Conservation (phyloP, 1,284 basidiomycete species). For the Cystobasidium sp. region DNA sequence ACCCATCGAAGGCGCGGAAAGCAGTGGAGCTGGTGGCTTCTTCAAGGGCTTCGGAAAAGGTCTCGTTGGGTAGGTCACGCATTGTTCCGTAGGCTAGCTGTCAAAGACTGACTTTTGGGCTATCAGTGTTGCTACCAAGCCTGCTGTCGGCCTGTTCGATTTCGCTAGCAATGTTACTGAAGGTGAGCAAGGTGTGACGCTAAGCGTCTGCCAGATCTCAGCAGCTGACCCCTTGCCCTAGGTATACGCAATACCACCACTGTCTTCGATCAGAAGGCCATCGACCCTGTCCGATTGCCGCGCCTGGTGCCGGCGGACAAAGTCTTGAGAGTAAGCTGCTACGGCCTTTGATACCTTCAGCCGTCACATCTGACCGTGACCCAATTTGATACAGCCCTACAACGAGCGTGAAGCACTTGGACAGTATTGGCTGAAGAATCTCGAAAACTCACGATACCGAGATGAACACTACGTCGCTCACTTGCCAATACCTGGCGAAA, state of each 20-base stretch:
- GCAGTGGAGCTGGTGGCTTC: constrained; percentile 91
- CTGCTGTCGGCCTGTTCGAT: constrained; percentile 95
- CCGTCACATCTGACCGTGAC: constrained; percentile 25
- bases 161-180: constrained; percentile 94
- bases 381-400: constrained; percentile 67
- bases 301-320: constrained; percentile 84
- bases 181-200: constrained; percentile 61
- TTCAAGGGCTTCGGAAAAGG: constrained; percentile 98
- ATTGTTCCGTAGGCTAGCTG: background rate
- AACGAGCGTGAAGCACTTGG: constrained; percentile 87
- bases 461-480: constrained; percentile 90
- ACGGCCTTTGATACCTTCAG: background rate
- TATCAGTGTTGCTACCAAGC: constrained; percentile 85
- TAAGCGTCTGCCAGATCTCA: too few relatives aligned
- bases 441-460: constrained; percentile 83
- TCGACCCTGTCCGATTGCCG: constrained; percentile 87
- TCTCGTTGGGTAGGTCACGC: constrained; percentile 76
- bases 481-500: constrained; percentile 59
- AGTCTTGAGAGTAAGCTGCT: constrained; percentile 71
- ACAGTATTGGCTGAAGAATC: constrained; percentile 92
- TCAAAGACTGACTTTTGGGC: constrained; percentile 29
- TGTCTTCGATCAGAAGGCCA: constrained; percentile 89
- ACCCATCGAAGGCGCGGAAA: constrained; percentile 94
- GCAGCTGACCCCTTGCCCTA: constrained; percentile 51
- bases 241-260: constrained; percentile 97